Evolutionary conservation across 192 early-diverging fungal species (phyloP), one percentile per base, ranked within the genome.

Genomic region (Thamnidium elegans): DNA sequence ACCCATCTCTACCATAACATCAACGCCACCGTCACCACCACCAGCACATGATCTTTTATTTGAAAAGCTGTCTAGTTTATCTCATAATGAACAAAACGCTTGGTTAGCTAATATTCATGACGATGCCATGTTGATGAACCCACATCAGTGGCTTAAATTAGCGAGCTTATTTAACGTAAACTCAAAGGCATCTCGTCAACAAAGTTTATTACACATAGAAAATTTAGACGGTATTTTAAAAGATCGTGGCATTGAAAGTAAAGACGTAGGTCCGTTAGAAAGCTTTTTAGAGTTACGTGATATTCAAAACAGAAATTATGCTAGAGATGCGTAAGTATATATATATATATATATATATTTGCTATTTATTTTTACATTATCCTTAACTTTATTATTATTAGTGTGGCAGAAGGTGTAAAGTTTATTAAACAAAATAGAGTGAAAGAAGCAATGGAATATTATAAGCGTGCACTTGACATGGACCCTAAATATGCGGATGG

Each of bases 401-500:
- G 67, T 30, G 63, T 70, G 9, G 55, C 56, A 20, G 58, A 67
- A 72, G 81, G 70, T 44, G 45, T 71, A 13, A 70, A 62, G 19
- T 52, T 26, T n/a, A 52, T 63, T 30, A 60, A 69, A 44, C 45
- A 67, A 15, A 64, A 67, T 17, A 26, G 52, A 19, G 23, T 66
- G 6, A 63, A 67, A 14, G 63, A 75, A 7, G 74, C 74, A 15
- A 36, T 67, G 46, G 65, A 70, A 20, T 66, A 48, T 39, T 75
- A 70, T 53, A 66, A 71, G 26, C 63, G 74, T 14, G 74, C 69
- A 15, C 39, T 70, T 30, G 69, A 75, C 21, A 75, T 75, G 74
- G 74, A 75, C 36, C 50, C 79, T 47, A 62, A 73, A 68, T 72
- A 69, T 65, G 50, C 75, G 39, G 65, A 74, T 68, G 51, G 54